Percentiles rank a stretch among this genome's conserved stretches.
Evolutionary conservation across 1,139 yeast genomes (phyloP).

Genomic region (Suhomyces maxii): DNA sequence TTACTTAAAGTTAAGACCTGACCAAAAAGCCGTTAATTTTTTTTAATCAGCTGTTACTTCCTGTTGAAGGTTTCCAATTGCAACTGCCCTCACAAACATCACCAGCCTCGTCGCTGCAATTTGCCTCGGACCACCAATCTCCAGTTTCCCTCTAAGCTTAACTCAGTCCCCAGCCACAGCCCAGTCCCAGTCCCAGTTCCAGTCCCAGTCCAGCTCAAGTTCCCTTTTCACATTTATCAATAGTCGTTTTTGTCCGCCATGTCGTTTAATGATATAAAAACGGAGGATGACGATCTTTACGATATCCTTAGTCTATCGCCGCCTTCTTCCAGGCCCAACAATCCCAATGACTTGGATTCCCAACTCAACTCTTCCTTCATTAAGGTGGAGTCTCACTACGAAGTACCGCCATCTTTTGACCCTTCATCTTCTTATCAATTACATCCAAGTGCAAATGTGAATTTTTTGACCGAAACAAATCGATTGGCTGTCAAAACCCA

Average conservation of each 20-base stretch:
- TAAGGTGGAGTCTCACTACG: neutral
- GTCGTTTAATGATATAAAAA: conserved; percentile 2
- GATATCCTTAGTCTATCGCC: conserved; percentile 15
- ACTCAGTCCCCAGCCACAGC: too few species aligned
- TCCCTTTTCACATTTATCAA: too few species aligned
- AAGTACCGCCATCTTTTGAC: neutral
- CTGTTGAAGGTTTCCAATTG: too few species aligned
- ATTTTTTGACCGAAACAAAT: conserved; percentile 2
- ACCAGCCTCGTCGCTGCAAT: too few species aligned
- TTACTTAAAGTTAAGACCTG: too few species aligned
- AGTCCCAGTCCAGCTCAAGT: too few species aligned
- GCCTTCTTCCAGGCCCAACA: conserved; percentile 4
- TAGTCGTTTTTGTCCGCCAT: too few species aligned
- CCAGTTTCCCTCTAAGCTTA: too few species aligned
- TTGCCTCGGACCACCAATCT: too few species aligned
- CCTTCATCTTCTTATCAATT: neutral
- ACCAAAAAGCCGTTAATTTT: too few species aligned
- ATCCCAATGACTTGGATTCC: neutral
- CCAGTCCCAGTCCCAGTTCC: neutral
- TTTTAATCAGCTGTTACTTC: too few species aligned
- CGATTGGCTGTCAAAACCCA: conserved; percentile 2
- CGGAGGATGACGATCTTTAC: conserved; percentile 13
- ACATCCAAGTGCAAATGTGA: conserved; percentile 6
- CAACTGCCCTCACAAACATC: too few species aligned
- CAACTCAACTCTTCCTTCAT: conserved; percentile 1